phyloP scores from a whole-genome alignment of 164 flowering plant species.

The Amborella trichopoda region DNA sequence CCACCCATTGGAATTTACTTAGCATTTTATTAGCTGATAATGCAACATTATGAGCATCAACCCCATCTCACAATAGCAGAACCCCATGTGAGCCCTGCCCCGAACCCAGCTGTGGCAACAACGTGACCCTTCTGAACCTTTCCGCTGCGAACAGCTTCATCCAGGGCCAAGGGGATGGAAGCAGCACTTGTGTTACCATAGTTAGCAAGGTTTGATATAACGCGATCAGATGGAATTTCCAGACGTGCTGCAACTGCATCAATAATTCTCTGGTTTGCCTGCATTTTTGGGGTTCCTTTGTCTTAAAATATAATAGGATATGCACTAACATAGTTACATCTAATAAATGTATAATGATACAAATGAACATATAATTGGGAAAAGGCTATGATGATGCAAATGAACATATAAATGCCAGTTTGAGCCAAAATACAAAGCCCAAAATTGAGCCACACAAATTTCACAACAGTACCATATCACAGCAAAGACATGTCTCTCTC shows the following conservation, averaged over 20 bases:
- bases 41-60: too few relatives aligned
- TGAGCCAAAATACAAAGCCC: too few relatives aligned
- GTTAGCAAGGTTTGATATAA: constrained; percentile 76
- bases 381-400: too few relatives aligned
- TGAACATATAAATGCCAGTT: too few relatives aligned
- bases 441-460: too few relatives aligned
- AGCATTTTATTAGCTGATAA: too few relatives aligned
- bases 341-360: neutral
- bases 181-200: constrained; percentile 98
- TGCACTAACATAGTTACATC: neutral
- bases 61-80: constrained; percentile 86
- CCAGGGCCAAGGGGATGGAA: constrained; percentile 88
- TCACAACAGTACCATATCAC: too few relatives aligned
- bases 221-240: constrained; percentile 50
- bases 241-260: constrained; percentile 76
- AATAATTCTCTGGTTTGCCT: constrained; percentile 93
- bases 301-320: neutral
- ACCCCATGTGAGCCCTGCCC: constrained; percentile 97
- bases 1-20: too few relatives aligned
- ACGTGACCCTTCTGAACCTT: constrained; percentile 68
- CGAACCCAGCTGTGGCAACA: constrained; percentile 76
- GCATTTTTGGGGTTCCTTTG: constrained; percentile 14
- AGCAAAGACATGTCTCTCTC: too few relatives aligned
- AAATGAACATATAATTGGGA: too few relatives aligned
- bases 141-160: constrained; percentile 81